Evolutionary conservation across 257 asterid genomes (phyloP).

Genomic region (Nicotiana undulata): DNA sequence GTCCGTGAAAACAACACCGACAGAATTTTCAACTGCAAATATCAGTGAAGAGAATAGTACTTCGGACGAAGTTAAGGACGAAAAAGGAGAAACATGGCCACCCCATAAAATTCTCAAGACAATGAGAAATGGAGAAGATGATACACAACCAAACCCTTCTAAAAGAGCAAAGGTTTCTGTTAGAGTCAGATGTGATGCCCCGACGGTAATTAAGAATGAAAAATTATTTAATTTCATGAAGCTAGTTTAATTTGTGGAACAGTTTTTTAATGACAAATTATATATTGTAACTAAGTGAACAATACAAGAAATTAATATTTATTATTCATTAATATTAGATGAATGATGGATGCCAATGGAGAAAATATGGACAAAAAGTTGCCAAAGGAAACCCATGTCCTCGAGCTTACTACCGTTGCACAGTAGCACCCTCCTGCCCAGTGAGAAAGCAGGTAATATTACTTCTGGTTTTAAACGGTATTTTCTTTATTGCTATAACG

Average conservation of each 20-base stretch:
- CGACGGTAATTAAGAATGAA: constrained; percentile 52
- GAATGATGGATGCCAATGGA: constrained; percentile 99
- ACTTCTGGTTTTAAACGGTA: no score
- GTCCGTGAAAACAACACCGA: not conserved
- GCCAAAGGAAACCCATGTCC: constrained; percentile 98
- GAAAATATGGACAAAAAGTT: constrained; percentile 92
- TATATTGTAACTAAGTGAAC: no score
- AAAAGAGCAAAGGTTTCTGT: constrained; percentile 97
- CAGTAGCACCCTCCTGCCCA: constrained; percentile 81
- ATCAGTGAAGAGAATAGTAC: constrained; percentile 46
- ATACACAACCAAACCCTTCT: constrained; percentile 56
- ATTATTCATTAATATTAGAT: constrained; percentile 26
- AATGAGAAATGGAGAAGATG: constrained; percentile 54
- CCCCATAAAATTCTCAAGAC: constrained; percentile 33
- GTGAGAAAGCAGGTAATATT: constrained; percentile 72
- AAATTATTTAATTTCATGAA: not conserved
- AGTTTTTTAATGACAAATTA: not conserved
- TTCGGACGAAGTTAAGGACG: constrained; percentile 51
- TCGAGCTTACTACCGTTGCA: constrained; percentile 95
- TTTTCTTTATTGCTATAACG: no score
- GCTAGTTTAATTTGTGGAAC: not conserved
- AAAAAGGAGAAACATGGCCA: constrained; percentile 35
- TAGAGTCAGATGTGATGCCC: constrained; percentile 83
- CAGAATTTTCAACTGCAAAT: constrained; percentile 24
- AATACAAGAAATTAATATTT: not conserved